Base-by-base conservation (phyloP, 1,284 basidiomycete species). In the Trichosporon ovoides region DNA sequence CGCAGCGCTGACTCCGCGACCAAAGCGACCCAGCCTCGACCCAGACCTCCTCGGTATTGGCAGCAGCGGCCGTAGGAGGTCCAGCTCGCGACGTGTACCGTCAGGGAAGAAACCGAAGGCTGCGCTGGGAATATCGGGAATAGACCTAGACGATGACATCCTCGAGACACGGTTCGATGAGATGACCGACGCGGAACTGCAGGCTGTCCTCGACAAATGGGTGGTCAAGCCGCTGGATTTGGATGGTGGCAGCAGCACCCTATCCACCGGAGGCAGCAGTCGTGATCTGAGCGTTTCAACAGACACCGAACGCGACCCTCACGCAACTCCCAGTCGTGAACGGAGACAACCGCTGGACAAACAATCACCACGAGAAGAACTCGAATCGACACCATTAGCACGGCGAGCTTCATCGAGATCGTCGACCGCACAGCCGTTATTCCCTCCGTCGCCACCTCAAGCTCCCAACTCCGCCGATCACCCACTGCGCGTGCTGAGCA, bases 401-500 rank as follows among this genome's bases (percentile, higher is more conserved):
- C 20, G 5, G 24, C 12, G 38, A 10, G 7, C 28, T 28, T 3
- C 11, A 18, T 38, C 34, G 36, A 28, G 54, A 9, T 48, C 53
- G 37, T 55, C 24, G n/a, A 24, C 38, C 16, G 14, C 43, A 9
- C 34, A 64, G 19, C 56, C 66, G 5, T 70, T 74, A 1, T 76
- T 74, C 38, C 74, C 72, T 7, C 72, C 74, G 9, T 72, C 71
- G 0, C 74, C 72, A 3, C 71, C 70, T 14, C 60, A 5, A 10
- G 37, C 40, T 5, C n/a, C 49, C 2, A 71, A 37, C 16, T 18
- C 38, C 35, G 16, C 34, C 7, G 57, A 61, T 14, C 63, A 76
- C 51, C 74, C 74, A 0, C 56, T 76, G 7, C 54, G 68, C 5
- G 60, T 74, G 9, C 61, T 76, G 2, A 63, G 64, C 18, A 53